phyloP scores from a whole-genome alignment of 2,329 filamentous ascomycete genomes.

The Volutella citrinella region DNA sequence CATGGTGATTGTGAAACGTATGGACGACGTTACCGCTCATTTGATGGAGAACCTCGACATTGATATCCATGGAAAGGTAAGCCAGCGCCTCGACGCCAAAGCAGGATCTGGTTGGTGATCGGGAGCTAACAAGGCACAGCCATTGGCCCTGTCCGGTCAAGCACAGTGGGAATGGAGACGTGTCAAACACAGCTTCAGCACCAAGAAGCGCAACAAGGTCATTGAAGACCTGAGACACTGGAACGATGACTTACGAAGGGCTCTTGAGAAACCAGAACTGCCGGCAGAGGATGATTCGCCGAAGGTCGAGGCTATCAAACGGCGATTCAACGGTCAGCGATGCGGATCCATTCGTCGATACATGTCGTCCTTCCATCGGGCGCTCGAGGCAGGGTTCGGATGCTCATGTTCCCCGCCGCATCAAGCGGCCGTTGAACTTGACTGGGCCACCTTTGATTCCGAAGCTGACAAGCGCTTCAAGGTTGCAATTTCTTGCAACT shows the following conservation, averaged over 20 bases:
- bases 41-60: too few species aligned
- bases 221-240: conserved; percentile 4
- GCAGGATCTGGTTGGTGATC: too few species aligned
- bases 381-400: too few species aligned
- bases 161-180: conserved; percentile 6
- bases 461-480: not conserved
- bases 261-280: conserved; percentile 3
- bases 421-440: conserved; percentile 4
- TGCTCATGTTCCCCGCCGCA: conserved; percentile 2
- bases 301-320: conserved; percentile 2
- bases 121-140: too few species aligned
- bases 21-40: not conserved
- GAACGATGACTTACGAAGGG: conserved; percentile 3
- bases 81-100: too few species aligned
- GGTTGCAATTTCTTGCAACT: too few species aligned
- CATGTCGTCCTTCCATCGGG: too few species aligned
- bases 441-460: conserved; percentile 2
- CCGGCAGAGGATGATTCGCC: conserved; percentile 2
- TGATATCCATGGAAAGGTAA: too few species aligned
- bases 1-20: not conserved
- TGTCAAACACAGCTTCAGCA: conserved; percentile 3
- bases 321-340: not conserved
- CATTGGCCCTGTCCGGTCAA: not conserved
- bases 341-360: conserved; percentile 3
- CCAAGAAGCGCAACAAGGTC: not conserved